Percentiles rank a stretch among this genome's conserved stretches.
phyloP scores from a whole-genome alignment of 2,329 filamentous ascomycete genomes.

The Penicillium sp. region DNA sequence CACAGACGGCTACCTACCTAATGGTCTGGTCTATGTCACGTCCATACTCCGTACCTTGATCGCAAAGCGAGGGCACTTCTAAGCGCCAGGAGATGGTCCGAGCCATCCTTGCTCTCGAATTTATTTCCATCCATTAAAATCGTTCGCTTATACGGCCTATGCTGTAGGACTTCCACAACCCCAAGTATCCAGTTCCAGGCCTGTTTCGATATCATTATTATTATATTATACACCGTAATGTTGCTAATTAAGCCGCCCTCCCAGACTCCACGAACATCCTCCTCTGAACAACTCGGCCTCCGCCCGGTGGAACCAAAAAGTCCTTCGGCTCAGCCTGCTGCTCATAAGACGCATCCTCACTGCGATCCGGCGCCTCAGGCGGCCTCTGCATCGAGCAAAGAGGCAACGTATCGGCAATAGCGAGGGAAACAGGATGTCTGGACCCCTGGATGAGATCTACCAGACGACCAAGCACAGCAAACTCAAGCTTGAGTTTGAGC shows the following conservation, averaged over 20 bases:
- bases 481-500: slow-evolving; percentile 53
- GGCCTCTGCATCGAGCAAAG: slow-evolving; percentile 18
- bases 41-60: not conserved
- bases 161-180: not conserved
- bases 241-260: not conserved
- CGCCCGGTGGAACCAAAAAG: slow-evolving; percentile 3
- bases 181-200: not conserved
- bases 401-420: slow-evolving; percentile 24
- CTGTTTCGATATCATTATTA: not conserved
- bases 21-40: not conserved
- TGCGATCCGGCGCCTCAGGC: slow-evolving; percentile 9
- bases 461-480: slow-evolving; percentile 51
- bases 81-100: not conserved
- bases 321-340: slow-evolving; percentile 11
- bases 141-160: not conserved
- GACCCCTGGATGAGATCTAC: slow-evolving; percentile 39
- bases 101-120: not conserved
- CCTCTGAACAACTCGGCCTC: slow-evolving; percentile 8
- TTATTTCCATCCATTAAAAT: too few species aligned
- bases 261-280: slow-evolving; percentile 10
- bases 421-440: slow-evolving; percentile 20
- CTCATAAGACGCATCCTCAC: slow-evolving; percentile 5
- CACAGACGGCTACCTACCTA: slow-evolving; percentile 1
- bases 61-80: not conserved
- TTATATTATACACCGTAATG: not conserved